A percentile compares a stretch with the other conserved stretches of the same genome.
phyloP scores from a whole-genome alignment of 2,329 filamentous ascomycete species.

The Elsinoe batatas region DNA sequence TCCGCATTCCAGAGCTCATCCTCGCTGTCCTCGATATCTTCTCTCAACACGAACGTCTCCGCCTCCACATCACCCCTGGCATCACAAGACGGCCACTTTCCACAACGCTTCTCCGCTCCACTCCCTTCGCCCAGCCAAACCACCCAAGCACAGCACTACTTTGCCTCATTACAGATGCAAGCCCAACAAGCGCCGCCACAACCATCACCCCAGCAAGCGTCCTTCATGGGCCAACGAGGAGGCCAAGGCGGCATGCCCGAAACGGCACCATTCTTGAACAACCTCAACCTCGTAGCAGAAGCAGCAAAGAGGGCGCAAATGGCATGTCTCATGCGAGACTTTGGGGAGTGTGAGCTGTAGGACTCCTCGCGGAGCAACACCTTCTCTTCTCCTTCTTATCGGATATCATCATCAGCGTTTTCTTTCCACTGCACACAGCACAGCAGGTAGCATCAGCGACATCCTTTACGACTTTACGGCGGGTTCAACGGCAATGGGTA shows the following conservation, averaged over 20 bases:
- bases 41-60: constrained; percentile 19
- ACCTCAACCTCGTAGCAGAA: constrained; percentile 81
- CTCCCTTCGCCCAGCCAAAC: constrained; percentile 24
- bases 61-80: constrained; percentile 18
- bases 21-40: constrained; percentile 33
- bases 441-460: not conserved
- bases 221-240: constrained; percentile 25
- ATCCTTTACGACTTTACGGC: not conserved
- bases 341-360: constrained; percentile 59
- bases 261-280: constrained; percentile 58
- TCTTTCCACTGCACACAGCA: not conserved
- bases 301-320: constrained; percentile 89
- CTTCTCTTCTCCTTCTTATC: not conserved
- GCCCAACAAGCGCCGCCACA: constrained; percentile 22
- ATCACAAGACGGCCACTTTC: constrained; percentile 20
- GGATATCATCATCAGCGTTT: not conserved
- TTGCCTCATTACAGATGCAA: constrained; percentile 22
- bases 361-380: not conserved
- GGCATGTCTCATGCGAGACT: constrained; percentile 75
- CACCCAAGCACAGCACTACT: constrained; percentile 22
- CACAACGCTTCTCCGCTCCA: constrained; percentile 27
- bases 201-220: constrained; percentile 15
- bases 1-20: constrained; percentile 34
- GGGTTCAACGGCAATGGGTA: not conserved
- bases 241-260: constrained; percentile 27